Conservation (phyloP, 164 flowering plant species). For the Magnolia changhungtana region DNA sequence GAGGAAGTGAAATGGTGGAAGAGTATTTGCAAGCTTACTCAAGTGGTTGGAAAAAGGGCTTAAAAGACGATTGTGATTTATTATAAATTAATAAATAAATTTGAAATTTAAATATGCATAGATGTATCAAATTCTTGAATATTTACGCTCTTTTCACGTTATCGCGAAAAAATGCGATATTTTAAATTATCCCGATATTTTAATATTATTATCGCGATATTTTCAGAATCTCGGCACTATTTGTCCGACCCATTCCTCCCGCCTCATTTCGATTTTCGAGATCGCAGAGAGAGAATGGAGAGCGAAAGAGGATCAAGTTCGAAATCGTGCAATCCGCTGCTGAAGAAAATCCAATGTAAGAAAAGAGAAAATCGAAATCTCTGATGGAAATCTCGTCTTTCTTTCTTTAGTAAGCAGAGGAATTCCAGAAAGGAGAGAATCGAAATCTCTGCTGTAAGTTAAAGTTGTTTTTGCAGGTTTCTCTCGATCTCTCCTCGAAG, state of each 20-base stretch:
- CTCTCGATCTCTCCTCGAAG: constrained; percentile 48
- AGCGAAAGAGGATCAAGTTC: constrained; percentile 1
- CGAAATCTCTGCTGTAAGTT: neutral
- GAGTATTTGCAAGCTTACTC: too few species aligned
- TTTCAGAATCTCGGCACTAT: too few species aligned
- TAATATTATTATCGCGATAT: too few species aligned
- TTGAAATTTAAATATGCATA: too few species aligned
- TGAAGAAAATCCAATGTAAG: constrained; percentile 10
- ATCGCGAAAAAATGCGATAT: too few species aligned
- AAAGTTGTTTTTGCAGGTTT: constrained; percentile 32
- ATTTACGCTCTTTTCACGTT: too few species aligned
- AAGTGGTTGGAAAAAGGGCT: too few species aligned
- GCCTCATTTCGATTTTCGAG: neutral
- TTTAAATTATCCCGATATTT: too few species aligned
- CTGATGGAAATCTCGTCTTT: neutral
- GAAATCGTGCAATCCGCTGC: constrained; percentile 22
- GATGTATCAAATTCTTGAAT: too few species aligned
- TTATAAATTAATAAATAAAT: too few species aligned
- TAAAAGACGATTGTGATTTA: too few species aligned
- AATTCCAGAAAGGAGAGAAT: neutral
- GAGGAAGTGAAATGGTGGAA: too few species aligned
- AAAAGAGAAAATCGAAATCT: neutral
- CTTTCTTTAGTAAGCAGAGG: neutral
- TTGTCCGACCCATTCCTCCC: neutral
- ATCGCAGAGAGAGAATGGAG: neutral